Evolutionary conservation across 441 rosid genomes (phyloP).

Genomic region (Melastoma candidum): DNA sequence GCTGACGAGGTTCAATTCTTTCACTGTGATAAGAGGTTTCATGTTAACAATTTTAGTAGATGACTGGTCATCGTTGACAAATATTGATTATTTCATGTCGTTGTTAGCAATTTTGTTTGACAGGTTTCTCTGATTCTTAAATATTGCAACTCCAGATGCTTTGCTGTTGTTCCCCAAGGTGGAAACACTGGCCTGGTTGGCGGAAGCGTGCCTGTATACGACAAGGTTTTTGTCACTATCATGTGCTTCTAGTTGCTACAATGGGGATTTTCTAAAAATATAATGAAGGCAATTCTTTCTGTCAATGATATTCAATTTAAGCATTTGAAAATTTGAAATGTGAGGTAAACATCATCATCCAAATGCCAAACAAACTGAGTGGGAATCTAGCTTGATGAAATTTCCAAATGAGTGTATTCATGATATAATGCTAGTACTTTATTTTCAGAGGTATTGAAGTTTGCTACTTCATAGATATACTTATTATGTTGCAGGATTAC

Average conservation of each 20-base stretch:
- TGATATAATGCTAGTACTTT: no score
- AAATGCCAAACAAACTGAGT: no score
- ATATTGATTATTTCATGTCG: neutral
- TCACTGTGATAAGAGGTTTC: neutral
- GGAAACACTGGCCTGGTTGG: conserved; percentile 98
- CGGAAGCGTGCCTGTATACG: conserved; percentile 94
- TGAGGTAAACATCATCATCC: no score
- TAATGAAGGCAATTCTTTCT: no score
- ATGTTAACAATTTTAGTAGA: neutral
- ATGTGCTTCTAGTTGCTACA: conserved; percentile 5
- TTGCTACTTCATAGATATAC: no score
- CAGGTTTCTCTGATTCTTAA: conserved; percentile 77
- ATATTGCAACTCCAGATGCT: conserved; percentile 65
- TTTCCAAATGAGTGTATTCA: no score
- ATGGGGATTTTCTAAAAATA: no score
- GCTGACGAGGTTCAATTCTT: conserved; percentile 51
- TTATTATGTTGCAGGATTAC: no score
- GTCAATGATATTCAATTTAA: no score
- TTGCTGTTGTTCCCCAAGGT: conserved; percentile 97
- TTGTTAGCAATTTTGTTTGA: conserved; percentile 2
- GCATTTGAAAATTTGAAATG: no score
- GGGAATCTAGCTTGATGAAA: no score
- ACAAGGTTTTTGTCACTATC: conserved; percentile 49
- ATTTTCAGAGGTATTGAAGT: no score
- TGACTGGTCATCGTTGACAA: neutral